Evolutionary conservation across 2,329 filamentous ascomycete species (phyloP), one percentile per base, ranked within the genome.

Genomic region (Aureobasidium namibiae): DNA sequence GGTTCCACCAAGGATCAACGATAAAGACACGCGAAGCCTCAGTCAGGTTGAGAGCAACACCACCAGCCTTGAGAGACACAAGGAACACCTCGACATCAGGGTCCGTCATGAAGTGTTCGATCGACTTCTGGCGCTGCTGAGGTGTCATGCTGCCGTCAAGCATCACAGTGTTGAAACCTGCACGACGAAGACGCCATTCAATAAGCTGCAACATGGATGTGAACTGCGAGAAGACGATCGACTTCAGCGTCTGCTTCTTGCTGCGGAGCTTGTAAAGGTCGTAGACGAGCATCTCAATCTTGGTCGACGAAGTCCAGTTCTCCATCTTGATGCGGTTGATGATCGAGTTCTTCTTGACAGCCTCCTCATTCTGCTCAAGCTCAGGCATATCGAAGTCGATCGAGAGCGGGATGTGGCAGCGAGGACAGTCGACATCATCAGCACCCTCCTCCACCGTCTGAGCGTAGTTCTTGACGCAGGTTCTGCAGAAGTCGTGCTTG

Each of bases 301-400:
- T 99, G 63, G 92, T 96, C 1, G 91, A 96, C 0, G 90, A 96
- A 0, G 91, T 96, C 94, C 94, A 99, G 68, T 97, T 89, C 71
- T 95, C 90, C 92, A 97, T 96, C 74, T 92, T 90, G 75, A 99
- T 97, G 59, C 94, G 89, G 72, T 97, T 97, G 79, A 97, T 95
- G 72, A 99, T 99, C 1, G 91, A 96, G 14, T 86, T 92, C 75
- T 96, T 96, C 81, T 96, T 96, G 61, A 96, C 85, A 7, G 86
- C 76, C 1, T 84, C 81, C 71, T 92, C 89, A 63, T 96, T 90
- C 73, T 96, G 92, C 73, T 96, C 92, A 57, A 96, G 92, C 65
- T 95, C 92, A 0, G 92, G 90, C 74, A 96, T 92, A 70, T 96
- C 92, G 39, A 96, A 84, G 72, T 99, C 94, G 65, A 99, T 95